phyloP scores from a whole-genome alignment of 148 eudicot species.

The Spergularia marina region DNA sequence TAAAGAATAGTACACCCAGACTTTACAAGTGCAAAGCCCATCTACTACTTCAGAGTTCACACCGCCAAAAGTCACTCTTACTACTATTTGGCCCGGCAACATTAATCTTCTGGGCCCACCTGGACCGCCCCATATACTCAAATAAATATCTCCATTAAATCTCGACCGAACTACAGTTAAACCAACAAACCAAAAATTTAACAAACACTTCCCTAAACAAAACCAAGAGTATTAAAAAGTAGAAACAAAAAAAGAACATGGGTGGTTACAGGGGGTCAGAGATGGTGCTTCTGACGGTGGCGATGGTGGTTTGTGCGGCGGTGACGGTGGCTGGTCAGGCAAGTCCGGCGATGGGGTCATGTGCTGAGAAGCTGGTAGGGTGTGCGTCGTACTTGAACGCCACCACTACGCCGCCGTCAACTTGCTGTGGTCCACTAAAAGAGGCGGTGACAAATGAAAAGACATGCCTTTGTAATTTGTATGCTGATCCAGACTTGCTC shows the following conservation, averaged over 20 bases:
- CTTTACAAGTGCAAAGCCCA: too few relatives aligned
- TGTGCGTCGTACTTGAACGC: conserved; percentile 17
- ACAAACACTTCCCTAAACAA: too few relatives aligned
- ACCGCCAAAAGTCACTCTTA: too few relatives aligned
- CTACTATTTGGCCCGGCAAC: too few relatives aligned
- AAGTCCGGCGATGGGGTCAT: background rate
- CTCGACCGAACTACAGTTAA: too few relatives aligned
- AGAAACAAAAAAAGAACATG: background rate
- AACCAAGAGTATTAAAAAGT: background rate
- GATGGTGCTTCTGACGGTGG: background rate
- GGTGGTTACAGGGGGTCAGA: background rate
- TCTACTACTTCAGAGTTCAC: too few relatives aligned
- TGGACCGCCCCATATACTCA: too few relatives aligned
- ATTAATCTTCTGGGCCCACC: too few relatives aligned
- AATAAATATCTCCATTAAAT: too few relatives aligned
- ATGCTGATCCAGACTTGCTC: conserved; percentile 6
- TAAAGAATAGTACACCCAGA: too few relatives aligned
- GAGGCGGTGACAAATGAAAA: conserved; percentile 17
- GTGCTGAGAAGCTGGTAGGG: conserved; percentile 8
- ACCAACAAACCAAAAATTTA: too few relatives aligned
- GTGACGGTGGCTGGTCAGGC: background rate
- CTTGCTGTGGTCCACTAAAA: conserved; percentile 20
- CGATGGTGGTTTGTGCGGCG: background rate
- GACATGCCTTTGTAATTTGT: conserved; percentile 18
- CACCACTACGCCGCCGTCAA: conserved; percentile 20